Base-by-base conservation (phyloP, 306 rosid species). In the Inga oerstediana region DNA sequence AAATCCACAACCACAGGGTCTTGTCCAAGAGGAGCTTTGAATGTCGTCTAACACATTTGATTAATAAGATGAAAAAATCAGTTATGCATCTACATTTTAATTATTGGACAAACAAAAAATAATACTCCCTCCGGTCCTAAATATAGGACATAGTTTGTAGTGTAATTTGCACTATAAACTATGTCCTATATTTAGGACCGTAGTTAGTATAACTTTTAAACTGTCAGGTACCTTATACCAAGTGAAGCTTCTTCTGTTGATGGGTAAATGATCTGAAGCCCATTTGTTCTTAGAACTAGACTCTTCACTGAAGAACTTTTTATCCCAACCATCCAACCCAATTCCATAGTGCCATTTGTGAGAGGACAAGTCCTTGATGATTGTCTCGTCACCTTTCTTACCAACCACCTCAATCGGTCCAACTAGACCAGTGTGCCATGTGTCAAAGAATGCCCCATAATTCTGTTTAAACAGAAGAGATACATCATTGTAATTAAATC, bases 221-320 rank as follows among this genome's bases (percentile, higher is more conserved):
- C 13, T 13, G n/a, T 1, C 43, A 37, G 7, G 19, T 88, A 87
- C 89, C 93, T 90, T 88, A 78, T 90, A 92, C 96, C 93, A 90
- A 35, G 91, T 92, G 79, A 92, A 62, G 84, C 46, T 88, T 34
- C 61, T 87, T 34, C 61, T 87, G 44, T 90, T 76, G 5, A 24
- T n/a, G 10, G 93, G 91, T 7, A 90, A 3, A 0, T 69, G 0
- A 1, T 46, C 17, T 3, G 84, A 56, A 64, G 74, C 76, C 93
- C 95, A 89, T 66, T 85, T 88, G 19, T 48, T 27, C 6, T 62
- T 58, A 14, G 45, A 72, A 15, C 54, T 78, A 1, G 91, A 85
- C 41, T 82, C 84, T 1, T 44, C 24, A 14, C 71, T 80, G 32
- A 49, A 90, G 12, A 84, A 27, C 44, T 59, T 24, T 43, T 81